phyloP scores from a whole-genome alignment of 192 early-diverging fungal species.

The Coemansia sp. region DNA sequence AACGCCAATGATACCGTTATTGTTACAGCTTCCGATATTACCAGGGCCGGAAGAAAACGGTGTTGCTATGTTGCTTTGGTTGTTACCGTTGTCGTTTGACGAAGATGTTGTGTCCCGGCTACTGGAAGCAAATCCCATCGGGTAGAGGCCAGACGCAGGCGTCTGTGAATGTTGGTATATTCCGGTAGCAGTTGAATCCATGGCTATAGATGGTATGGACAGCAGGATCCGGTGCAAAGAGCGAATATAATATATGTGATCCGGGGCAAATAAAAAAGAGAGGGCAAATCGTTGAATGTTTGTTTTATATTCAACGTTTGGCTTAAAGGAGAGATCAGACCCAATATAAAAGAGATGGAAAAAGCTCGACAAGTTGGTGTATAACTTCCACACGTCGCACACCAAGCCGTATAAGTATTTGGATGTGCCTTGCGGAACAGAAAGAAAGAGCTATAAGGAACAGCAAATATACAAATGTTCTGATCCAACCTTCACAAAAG shows the following conservation, averaged over 20 bases:
- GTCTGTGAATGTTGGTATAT: slow-evolving; percentile 27
- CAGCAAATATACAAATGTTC: neutral
- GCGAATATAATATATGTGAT: neutral
- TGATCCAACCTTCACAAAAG: neutral
- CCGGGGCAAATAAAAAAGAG: neutral
- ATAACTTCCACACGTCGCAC: neutral
- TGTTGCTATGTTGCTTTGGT: neutral
- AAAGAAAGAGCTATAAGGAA: neutral
- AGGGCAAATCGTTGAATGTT: neutral
- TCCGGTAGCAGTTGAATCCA: slow-evolving; percentile 32
- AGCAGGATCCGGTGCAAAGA: neutral
- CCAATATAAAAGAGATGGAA: neutral
- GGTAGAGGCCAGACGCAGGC: slow-evolving; percentile 28
- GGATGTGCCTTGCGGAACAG: neutral
- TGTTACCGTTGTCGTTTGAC: neutral
- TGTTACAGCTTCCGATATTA: neutral
- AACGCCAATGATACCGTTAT: neutral
- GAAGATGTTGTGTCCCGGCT: slow-evolving; percentile 5
- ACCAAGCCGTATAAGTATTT: neutral
- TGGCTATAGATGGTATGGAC: slow-evolving; percentile 2
- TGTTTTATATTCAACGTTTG: neutral
- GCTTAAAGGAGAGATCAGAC: neutral
- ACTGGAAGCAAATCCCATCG: slow-evolving; percentile 18
- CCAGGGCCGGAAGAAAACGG: neutral
- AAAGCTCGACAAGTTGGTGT: neutral